phyloP scores from a whole-genome alignment of 805 yeast genomes.

The Vanderwaltozyma yarrowii region DNA sequence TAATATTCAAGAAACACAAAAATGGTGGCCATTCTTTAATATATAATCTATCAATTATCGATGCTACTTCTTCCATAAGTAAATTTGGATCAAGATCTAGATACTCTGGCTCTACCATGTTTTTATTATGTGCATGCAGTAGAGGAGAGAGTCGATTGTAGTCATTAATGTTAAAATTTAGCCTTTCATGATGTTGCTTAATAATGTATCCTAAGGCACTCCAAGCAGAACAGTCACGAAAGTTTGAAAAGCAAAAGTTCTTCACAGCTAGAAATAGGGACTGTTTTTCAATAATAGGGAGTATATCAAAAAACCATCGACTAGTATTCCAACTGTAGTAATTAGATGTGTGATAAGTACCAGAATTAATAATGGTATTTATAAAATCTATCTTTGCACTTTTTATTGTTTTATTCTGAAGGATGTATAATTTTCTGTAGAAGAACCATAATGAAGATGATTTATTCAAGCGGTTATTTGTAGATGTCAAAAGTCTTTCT shows the following conservation, averaged over 20 bases:
- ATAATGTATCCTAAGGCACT: slow-evolving; percentile 1
- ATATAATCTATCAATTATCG: slow-evolving; percentile 10
- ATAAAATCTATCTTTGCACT: slow-evolving; percentile 6
- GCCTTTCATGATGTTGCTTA: neutral
- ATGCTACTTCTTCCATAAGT: slow-evolving; percentile 4
- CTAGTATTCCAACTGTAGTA: slow-evolving; percentile 34
- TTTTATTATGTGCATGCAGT: neutral
- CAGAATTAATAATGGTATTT: slow-evolving; percentile 20
- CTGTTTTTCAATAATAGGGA: slow-evolving; percentile 7
- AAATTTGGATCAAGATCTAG: neutral
- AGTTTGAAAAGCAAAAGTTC: slow-evolving; percentile 19
- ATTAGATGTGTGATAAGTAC: slow-evolving; percentile 27
- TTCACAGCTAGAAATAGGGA: slow-evolving; percentile 9
- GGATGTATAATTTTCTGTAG: slow-evolving; percentile 24
- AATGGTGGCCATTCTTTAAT: slow-evolving; percentile 22
- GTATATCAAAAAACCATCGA: slow-evolving; percentile 24
- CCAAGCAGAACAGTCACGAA: slow-evolving; percentile 31
- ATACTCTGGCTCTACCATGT: neutral
- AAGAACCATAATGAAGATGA: slow-evolving; percentile 32
- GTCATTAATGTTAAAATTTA: neutral
- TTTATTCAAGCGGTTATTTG: slow-evolving; percentile 29
- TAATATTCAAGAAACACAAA: slow-evolving; percentile 11
- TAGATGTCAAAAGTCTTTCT: slow-evolving; percentile 24
- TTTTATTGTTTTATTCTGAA: neutral
- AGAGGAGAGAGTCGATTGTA: neutral